Percentiles rank a stretch among this genome's conserved stretches.
These are phyloP conservation scores for Pneumocystis carinii DNA, from an alignment of 1,139 yeast genomes.

Conservation along the genomic window DNA sequence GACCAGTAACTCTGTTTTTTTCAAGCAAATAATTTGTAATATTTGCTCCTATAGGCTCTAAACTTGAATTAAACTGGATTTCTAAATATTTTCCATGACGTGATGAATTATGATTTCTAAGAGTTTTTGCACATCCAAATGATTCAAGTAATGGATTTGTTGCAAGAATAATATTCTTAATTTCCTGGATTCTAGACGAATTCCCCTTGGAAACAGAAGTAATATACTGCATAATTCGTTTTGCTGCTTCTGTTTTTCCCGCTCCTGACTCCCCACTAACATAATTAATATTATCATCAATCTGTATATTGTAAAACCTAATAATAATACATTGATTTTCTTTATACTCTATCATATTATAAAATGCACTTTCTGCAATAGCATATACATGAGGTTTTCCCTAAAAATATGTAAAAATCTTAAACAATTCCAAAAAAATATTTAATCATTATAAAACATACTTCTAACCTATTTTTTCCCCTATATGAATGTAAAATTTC, in stretches of 20 bases:
- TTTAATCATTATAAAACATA: conserved; percentile 9
- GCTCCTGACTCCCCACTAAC: conserved; percentile 92
- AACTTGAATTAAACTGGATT: conserved; percentile 65
- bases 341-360: conserved; percentile 82
- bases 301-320: conserved; percentile 20
- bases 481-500: conserved; percentile 59
- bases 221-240: conserved; percentile 94
- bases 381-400: conserved; percentile 98
- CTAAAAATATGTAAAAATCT: conserved; percentile 11
- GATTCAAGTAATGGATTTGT: conserved; percentile 93
- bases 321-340: conserved; percentile 97
- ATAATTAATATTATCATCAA: neutral
- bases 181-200: conserved; percentile 54
- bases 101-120: conserved; percentile 89
- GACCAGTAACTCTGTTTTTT: conserved; percentile 90
- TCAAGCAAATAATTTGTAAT: conserved; percentile 89
- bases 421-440: neutral
- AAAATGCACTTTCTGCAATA: conserved; percentile 93
- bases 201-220: conserved; percentile 60
- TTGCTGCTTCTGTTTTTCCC: conserved; percentile 97
- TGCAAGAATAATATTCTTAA: conserved; percentile 94
- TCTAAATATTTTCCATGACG: conserved; percentile 96
- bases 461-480: conserved; percentile 88
- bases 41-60: conserved; percentile 88
- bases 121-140: conserved; percentile 95